A percentile compares a stretch with the other conserved stretches of the same genome.
These are phyloP conservation scores for Verticillium tricorpus DNA, from an alignment of 2,329 filamentous ascomycete genomes.

Conservation along the genomic window DNA sequence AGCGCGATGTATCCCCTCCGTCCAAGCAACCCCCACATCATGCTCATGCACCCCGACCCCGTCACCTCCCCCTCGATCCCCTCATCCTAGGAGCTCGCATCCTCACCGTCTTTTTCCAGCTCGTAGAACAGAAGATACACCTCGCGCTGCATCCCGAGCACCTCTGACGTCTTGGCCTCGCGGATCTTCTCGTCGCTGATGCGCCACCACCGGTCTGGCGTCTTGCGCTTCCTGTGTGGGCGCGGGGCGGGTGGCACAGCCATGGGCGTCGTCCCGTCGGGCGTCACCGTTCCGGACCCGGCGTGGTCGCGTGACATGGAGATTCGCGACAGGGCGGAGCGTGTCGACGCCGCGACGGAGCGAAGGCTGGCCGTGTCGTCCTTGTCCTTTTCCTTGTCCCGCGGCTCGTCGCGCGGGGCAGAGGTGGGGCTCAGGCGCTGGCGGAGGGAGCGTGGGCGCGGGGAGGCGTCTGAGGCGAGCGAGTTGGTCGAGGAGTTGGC, in stretches of 20 bases:
- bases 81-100: background rate
- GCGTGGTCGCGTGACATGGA: conserved; percentile 29
- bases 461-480: conserved; percentile 26
- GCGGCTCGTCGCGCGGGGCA: conserved; percentile 23
- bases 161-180: conserved; percentile 87
- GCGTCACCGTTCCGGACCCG: conserved; percentile 9
- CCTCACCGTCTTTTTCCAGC: conserved; percentile 46
- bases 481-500: conserved; percentile 25
- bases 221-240: conserved; percentile 49
- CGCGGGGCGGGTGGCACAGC: conserved; percentile 10
- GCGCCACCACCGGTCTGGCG: conserved; percentile 83
- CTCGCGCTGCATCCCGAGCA: conserved; percentile 89
- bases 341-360: conserved; percentile 53
- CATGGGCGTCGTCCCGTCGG: conserved; percentile 11
- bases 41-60: background rate
- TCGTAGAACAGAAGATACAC: conserved; percentile 98
- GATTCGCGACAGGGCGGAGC: conserved; percentile 47
- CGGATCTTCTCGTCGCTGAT: conserved; percentile 97
- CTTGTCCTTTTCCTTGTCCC: conserved; percentile 12
- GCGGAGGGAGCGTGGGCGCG: conserved; percentile 6
- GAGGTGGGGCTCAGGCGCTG: conserved; percentile 10
- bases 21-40: background rate
- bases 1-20: background rate
- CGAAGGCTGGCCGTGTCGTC: conserved; percentile 48
- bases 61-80: background rate